A percentile compares a stretch with the other conserved stretches of the same genome.
Evolutionary conservation across 495 filamentous ascomycete genomes (phyloP).

Genomic region (Xanthoparmelia taractica): DNA sequence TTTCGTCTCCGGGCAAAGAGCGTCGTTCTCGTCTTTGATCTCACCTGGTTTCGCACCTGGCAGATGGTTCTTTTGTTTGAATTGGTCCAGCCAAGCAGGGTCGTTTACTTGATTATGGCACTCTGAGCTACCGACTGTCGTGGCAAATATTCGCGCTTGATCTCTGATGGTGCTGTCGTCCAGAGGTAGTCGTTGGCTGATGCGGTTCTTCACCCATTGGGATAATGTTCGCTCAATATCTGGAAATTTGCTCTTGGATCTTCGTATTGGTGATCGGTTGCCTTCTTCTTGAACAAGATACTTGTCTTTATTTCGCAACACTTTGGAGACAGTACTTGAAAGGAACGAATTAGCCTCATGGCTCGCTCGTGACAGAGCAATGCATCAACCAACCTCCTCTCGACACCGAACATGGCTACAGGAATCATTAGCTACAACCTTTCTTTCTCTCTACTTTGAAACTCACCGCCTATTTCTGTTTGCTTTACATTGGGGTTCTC

Average conservation of each 20-base stretch:
- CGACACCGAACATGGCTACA: slow-evolving; percentile 86
- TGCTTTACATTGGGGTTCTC: slow-evolving; percentile 94
- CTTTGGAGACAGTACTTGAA: slow-evolving; percentile 90
- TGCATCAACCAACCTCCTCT: slow-evolving; percentile 65
- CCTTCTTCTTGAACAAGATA: slow-evolving; percentile 87
- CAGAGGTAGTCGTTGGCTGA: slow-evolving; percentile 65
- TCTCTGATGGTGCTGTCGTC: slow-evolving; percentile 81
- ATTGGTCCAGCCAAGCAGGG: slow-evolving; percentile 84
- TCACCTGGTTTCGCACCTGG: slow-evolving; percentile 51
- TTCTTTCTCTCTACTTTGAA: slow-evolving; percentile 15
- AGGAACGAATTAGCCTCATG: slow-evolving; percentile 6
- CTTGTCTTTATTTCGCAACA: slow-evolving; percentile 91
- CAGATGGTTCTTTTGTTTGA: slow-evolving; percentile 87
- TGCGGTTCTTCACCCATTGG: slow-evolving; percentile 78
- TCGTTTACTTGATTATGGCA: slow-evolving; percentile 68
- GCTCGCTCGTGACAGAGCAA: not conserved
- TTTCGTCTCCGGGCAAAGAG: slow-evolving; percentile 30
- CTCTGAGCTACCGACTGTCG: slow-evolving; percentile 65
- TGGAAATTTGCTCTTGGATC: slow-evolving; percentile 81
- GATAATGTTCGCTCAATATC: slow-evolving; percentile 93
- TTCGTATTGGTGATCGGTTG: slow-evolving; percentile 79
- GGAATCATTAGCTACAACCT: slow-evolving; percentile 25
- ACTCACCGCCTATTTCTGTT: slow-evolving; percentile 89
- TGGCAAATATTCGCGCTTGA: slow-evolving; percentile 80
- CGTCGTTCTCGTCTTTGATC: slow-evolving; percentile 38